These are phyloP conservation scores for Coemansia sp. DNA, from an alignment of 192 early-diverging fungal genomes.

Conservation along the genomic window DNA sequence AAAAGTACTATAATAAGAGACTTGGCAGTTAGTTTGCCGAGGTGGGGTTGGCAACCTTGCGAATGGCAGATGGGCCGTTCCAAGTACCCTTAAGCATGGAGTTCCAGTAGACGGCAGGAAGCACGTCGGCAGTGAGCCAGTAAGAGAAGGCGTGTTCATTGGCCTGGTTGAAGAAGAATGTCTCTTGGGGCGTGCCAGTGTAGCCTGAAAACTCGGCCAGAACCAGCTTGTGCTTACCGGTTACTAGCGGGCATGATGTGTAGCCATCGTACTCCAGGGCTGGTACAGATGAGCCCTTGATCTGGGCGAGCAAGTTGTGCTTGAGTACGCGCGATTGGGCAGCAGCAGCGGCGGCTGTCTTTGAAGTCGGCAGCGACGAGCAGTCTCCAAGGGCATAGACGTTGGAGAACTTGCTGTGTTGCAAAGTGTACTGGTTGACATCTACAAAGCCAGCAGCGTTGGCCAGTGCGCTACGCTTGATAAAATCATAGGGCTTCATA, in stretches of 20 bases:
- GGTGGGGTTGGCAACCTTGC: slow-evolving; percentile 60
- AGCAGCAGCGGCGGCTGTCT: slow-evolving; percentile 88
- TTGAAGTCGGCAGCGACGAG: slow-evolving; percentile 83
- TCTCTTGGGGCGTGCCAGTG: slow-evolving; percentile 70
- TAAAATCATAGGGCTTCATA: slow-evolving; percentile 76
- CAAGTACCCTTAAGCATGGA: slow-evolving; percentile 76
- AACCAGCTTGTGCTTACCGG: slow-evolving; percentile 76
- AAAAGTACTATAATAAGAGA: no score
- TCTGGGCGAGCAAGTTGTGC: slow-evolving; percentile 67
- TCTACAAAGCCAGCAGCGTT: slow-evolving; percentile 83
- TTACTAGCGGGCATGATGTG: slow-evolving; percentile 80
- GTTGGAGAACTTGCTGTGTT: slow-evolving; percentile 76
- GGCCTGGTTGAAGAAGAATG: slow-evolving; percentile 82
- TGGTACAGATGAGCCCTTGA: slow-evolving; percentile 55
- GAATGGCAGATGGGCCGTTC: slow-evolving; percentile 65
- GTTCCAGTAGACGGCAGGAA: slow-evolving; percentile 82
- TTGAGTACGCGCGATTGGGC: slow-evolving; percentile 74
- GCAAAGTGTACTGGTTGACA: slow-evolving; percentile 75
- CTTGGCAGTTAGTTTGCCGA: slow-evolving; percentile 18
- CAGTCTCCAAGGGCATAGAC: slow-evolving; percentile 83
- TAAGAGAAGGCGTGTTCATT: slow-evolving; percentile 67
- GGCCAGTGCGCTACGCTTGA: slow-evolving; percentile 65
- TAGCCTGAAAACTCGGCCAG: slow-evolving; percentile 87
- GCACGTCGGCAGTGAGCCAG: slow-evolving; percentile 73
- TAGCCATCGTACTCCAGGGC: slow-evolving; percentile 76